Percentiles rank a stretch among this genome's conserved stretches.
Conservation (phyloP, 768 basidiomycete species). For the Clitopilus hobsonii region DNA sequence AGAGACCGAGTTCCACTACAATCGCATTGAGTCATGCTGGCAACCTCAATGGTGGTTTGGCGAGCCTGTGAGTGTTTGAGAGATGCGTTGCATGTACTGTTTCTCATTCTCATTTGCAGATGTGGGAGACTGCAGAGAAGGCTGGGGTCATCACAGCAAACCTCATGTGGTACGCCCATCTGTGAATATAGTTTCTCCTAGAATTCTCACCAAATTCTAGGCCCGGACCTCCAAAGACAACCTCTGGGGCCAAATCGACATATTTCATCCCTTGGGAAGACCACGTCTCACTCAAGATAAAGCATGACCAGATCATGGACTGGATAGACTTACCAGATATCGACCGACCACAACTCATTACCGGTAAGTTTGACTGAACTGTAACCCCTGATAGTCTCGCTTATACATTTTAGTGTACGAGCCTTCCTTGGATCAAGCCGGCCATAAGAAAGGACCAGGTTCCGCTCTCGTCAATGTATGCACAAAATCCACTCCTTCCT, state of each 20-base stretch:
- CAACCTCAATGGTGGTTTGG: constrained; percentile 81
- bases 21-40: constrained; percentile 55
- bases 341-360: constrained; percentile 71
- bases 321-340: constrained; percentile 81
- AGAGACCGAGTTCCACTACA: constrained; percentile 67
- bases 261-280: constrained; percentile 83
- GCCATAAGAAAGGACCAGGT: constrained; percentile 66
- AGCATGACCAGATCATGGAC: constrained; percentile 71
- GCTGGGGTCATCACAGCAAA: constrained; percentile 76
- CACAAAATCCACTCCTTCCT: background rate
- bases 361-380: constrained; percentile 39
- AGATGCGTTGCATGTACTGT: background rate
- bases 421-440: constrained; percentile 82
- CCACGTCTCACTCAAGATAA: constrained; percentile 58
- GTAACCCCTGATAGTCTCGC: background rate
- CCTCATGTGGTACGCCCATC: constrained; percentile 76
- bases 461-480: constrained; percentile 69
- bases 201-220: constrained; percentile 26
- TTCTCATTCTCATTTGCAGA: constrained; percentile 34
- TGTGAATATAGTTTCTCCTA: background rate
- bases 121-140: constrained; percentile 86
- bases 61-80: constrained; percentile 58
- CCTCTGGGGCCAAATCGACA: constrained; percentile 58
- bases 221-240: constrained; percentile 79
- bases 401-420: constrained; percentile 57